phyloP scores from a whole-genome alignment of 2,329 filamentous ascomycete genomes.

The Alternaria hordeiaustralica region DNA sequence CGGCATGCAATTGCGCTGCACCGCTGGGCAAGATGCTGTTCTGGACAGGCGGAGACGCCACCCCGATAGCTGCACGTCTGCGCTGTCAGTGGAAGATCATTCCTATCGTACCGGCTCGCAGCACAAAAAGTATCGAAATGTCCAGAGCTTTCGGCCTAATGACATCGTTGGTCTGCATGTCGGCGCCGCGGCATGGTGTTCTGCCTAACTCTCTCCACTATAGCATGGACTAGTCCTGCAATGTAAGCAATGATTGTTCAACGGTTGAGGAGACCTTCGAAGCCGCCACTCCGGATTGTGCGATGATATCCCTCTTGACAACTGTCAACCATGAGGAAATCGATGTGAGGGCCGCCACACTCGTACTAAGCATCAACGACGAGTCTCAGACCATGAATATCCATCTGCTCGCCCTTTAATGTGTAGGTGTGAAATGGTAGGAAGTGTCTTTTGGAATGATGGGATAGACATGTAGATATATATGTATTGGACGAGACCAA shows the following conservation, averaged over 20 bases:
- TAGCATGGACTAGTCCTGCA: slow-evolving; percentile 27
- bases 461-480: slow-evolving; percentile 21
- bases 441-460: neutral
- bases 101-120: neutral
- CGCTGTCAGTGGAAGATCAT: slow-evolving; percentile 6
- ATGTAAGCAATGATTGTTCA: slow-evolving; percentile 26
- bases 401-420: neutral
- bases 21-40: slow-evolving; percentile 15
- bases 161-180: slow-evolving; percentile 23
- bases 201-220: slow-evolving; percentile 29
- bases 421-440: neutral
- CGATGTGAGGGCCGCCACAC: slow-evolving; percentile 25
- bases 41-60: slow-evolving; percentile 13
- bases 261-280: slow-evolving; percentile 1
- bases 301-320: slow-evolving; percentile 5
- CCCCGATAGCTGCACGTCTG: slow-evolving; percentile 14
- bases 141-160: slow-evolving; percentile 11
- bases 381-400: neutral
- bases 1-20: slow-evolving; percentile 16
- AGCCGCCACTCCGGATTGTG: neutral
- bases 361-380: slow-evolving; percentile 30
- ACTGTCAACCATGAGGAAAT: slow-evolving; percentile 17
- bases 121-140: slow-evolving; percentile 1
- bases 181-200: slow-evolving; percentile 22
- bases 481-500: slow-evolving; percentile 28